Conservation (phyloP, 306 rosid genomes). For the Mimosa bimucronata region DNA sequence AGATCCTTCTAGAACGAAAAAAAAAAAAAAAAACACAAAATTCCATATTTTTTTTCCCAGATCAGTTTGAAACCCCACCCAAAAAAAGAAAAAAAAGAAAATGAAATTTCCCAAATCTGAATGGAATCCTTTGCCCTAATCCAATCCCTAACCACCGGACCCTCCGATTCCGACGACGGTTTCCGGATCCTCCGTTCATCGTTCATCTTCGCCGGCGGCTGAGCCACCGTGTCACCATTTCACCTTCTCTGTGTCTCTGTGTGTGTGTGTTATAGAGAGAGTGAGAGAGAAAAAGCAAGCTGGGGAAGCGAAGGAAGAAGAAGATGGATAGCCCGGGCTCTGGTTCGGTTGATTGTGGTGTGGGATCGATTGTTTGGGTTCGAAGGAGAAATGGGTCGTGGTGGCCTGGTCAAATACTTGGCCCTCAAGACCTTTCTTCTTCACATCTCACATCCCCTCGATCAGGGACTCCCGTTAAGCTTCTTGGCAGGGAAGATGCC, state of each 20-base stretch:
- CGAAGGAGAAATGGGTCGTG: conserved; percentile 56
- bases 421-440: conserved; percentile 39
- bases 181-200: conserved; percentile 36
- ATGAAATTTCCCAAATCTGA: conserved; percentile 54
- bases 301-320: conserved; percentile 52
- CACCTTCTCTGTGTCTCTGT: no score
- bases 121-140: conserved; percentile 51
- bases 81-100: not conserved
- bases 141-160: conserved; percentile 27
- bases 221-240: conserved; percentile 24
- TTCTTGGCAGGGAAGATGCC: conserved; percentile 60
- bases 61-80: not conserved
- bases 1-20: conserved; percentile 17
- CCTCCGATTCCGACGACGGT: conserved; percentile 39
- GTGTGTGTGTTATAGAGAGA: not conserved
- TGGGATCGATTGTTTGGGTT: conserved; percentile 61
- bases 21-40: not conserved
- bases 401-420: conserved; percentile 65
- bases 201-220: conserved; percentile 42
- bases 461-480: conserved; percentile 60
- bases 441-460: conserved; percentile 57
- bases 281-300: conserved; percentile 1
- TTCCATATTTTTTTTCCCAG: not conserved
- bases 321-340: conserved; percentile 47
- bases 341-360: conserved; percentile 46